Base-by-base conservation (phyloP, 306 rosid species). In the Lupinus albus region DNA sequence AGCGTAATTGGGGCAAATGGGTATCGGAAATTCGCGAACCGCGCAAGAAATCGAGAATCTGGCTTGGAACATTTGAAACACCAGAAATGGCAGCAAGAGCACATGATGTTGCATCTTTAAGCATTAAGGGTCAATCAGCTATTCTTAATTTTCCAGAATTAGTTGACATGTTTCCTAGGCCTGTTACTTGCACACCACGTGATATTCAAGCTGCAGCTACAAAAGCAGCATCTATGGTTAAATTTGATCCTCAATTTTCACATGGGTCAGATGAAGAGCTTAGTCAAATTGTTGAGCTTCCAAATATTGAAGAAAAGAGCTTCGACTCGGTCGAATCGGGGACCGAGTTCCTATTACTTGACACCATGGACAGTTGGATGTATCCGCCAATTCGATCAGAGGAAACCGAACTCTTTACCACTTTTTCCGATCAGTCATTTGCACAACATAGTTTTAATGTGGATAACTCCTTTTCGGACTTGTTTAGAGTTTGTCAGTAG, bases 11-110 rank as follows among this genome's bases (percentile, higher is more conserved):
- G 96, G 97, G 97, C 1, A 92, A 92, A 71, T 92, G 97, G 97
- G 97, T 92, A 5, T 92, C 97, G 0, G 97, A 92, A 80, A 92
- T 92, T 18, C 90, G 97, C 0, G 87, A 91, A 74, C 97, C 97
- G 0, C 82, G 96, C n/a, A 91, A 91, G 84, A 89, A 91, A 39
- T 92, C 97, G 0, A 83, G 97, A 3, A 92, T 92, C 65, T 92
- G 97, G 97, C 92, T 92, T 1, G 97, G 97, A 1, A 85, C 96
- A 3, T 92, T 92, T 33, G 81, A 87, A 0, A 85, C 85, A 0
- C 84, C 96, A 0, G 96, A 89, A 61, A 87, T 85, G 87, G 97
- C 97, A 0, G 97, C 96, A 0, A 72, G 97, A 16, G 97, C 97
- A 1, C 97, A 92, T 13, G 97, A 92, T 53, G 97, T 87, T 6